These are phyloP conservation scores for Castanea mollissima DNA, from an alignment of 306 rosid genomes.

Conservation along the genomic window DNA sequence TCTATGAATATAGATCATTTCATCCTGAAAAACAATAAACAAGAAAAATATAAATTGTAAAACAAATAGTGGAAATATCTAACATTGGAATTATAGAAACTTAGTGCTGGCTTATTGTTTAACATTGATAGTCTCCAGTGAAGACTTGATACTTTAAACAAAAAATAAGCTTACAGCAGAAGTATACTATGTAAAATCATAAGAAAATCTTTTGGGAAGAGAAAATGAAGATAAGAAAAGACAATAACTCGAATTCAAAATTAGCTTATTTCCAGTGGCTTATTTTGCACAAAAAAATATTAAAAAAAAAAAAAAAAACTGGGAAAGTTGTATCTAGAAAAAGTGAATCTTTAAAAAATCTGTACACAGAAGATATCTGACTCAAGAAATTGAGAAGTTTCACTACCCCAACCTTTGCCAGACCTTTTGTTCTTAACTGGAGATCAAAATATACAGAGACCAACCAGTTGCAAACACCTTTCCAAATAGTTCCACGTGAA, in stretches of 20 bases:
- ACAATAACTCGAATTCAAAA: background rate
- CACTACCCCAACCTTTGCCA: background rate
- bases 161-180: background rate
- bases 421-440: background rate
- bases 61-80: background rate
- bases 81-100: background rate
- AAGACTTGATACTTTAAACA: background rate
- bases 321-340: too few species aligned
- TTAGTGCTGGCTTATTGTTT: background rate
- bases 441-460: background rate
- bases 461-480: background rate
- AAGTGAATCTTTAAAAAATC: too few species aligned
- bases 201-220: background rate
- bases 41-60: background rate
- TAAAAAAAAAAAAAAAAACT: too few species aligned
- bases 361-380: background rate
- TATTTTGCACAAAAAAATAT: too few species aligned
- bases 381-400: background rate
- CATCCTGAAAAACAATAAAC: slow-evolving; percentile 57
- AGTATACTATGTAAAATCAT: background rate
- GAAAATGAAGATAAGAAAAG: background rate
- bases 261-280: too few species aligned
- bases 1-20: slow-evolving; percentile 66
- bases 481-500: background rate
- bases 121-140: background rate